phyloP scores from a whole-genome alignment of 768 basidiomycete species.

The Tricholoma hemisulphureum region DNA sequence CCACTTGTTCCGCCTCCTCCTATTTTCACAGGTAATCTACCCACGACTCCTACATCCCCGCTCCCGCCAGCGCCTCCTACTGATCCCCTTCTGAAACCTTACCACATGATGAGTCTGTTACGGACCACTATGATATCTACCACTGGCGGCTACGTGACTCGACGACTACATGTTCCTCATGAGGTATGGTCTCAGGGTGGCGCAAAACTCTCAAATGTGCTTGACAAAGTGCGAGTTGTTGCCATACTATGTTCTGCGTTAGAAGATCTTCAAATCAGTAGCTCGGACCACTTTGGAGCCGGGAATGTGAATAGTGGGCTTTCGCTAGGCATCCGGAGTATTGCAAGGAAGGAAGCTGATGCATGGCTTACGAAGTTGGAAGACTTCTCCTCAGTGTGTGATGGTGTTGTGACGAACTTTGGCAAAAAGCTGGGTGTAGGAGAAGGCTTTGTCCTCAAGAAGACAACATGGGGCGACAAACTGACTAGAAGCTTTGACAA shows the following conservation, averaged over 20 bases:
- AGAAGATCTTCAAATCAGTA: constrained; percentile 72
- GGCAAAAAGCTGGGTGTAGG: constrained; percentile 88
- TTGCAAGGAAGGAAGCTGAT: constrained; percentile 76
- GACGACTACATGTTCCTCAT: constrained; percentile 80
- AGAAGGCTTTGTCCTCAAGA: constrained; percentile 83
- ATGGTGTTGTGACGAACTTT: constrained; percentile 75
- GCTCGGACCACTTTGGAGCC: constrained; percentile 73
- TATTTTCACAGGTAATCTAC: constrained; percentile 54
- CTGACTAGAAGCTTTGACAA: constrained; percentile 76
- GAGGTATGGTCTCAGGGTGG: constrained; percentile 93
- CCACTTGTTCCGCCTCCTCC: constrained; percentile 47
- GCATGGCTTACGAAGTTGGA: constrained; percentile 76
- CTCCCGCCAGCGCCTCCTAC: constrained; percentile 70
- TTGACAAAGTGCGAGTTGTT: constrained; percentile 85
- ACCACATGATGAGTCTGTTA: constrained; percentile 85
- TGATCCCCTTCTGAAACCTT: constrained; percentile 79
- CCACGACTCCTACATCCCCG: constrained; percentile 75
- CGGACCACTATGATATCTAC: constrained; percentile 74
- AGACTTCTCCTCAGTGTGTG: constrained; percentile 76
- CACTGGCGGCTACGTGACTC: constrained; percentile 87
- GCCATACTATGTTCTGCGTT: constrained; percentile 75
- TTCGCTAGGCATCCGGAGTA: constrained; percentile 71
- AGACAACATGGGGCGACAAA: constrained; percentile 76
- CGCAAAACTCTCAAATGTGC: constrained; percentile 75
- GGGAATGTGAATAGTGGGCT: constrained; percentile 76